phyloP scores from a whole-genome alignment of 176 grass and related monocot genomes.

The Calamus simplicifolius region DNA sequence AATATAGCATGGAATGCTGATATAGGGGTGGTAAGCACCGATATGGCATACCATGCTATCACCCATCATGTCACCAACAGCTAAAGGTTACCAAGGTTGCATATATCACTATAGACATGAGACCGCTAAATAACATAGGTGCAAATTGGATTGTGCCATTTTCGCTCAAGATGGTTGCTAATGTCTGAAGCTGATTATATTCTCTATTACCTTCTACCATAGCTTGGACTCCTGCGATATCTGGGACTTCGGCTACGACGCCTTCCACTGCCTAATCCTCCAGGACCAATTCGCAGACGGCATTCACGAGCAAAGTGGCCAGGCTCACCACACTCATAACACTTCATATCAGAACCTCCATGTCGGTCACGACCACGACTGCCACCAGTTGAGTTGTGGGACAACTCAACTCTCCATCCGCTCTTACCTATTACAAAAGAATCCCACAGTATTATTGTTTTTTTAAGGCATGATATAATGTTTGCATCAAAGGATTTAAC shows the following conservation, averaged over 20 bases:
- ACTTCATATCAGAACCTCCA: constrained; percentile 56
- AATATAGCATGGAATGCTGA: no score
- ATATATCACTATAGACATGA: no score
- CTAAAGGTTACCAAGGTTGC: no score
- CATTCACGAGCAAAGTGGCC: constrained; percentile 87
- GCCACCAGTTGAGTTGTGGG: constrained; percentile 32
- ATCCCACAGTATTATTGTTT: background rate
- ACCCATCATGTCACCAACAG: no score
- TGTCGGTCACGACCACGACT: constrained; percentile 42
- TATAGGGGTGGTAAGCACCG: no score
- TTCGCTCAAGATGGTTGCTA: no score
- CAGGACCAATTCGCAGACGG: constrained; percentile 55
- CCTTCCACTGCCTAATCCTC: constrained; percentile 68
- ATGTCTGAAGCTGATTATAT: no score
- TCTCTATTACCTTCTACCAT: constrained; percentile 54
- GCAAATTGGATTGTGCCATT: no score
- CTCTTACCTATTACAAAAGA: constrained; percentile 47
- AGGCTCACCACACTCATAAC: constrained; percentile 83
- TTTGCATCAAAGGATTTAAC: no score
- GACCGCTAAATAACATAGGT: no score
- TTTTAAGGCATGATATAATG: no score
- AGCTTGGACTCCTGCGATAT: constrained; percentile 80
- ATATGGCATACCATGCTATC: no score
- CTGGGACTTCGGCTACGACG: constrained; percentile 60
- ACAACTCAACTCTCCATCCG: constrained; percentile 87